A percentile compares a stretch with the other conserved stretches of the same genome.
Conservation (phyloP, 2,329 filamentous ascomycete genomes). For the Sphaerostilbella broomeana region DNA sequence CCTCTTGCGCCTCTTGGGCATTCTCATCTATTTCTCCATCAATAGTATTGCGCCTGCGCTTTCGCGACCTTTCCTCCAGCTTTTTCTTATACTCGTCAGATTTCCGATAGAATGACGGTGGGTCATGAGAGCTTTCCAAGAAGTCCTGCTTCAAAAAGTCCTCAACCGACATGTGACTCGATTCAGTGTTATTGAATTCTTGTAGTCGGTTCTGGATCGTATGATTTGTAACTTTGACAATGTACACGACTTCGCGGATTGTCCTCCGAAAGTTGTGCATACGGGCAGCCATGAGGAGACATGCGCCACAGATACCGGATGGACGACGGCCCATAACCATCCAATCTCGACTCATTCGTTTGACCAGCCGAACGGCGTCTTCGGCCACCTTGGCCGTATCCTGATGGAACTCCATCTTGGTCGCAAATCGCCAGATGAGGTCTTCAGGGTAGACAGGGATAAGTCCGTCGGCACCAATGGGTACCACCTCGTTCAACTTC, state of each 20-base stretch:
- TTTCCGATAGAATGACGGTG: constrained; percentile 72
- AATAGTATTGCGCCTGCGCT: constrained; percentile 37
- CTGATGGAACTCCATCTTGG: constrained; percentile 82
- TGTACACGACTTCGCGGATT: constrained; percentile 91
- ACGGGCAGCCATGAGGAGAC: constrained; percentile 85
- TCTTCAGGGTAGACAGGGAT: constrained; percentile 78
- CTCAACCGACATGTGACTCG: constrained; percentile 77
- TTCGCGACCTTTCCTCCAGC: constrained; percentile 41
- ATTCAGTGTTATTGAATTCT: constrained; percentile 84
- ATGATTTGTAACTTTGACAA: constrained; percentile 91
- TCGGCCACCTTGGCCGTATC: constrained; percentile 77
- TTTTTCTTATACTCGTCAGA: constrained; percentile 52
- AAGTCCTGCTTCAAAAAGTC: constrained; percentile 71
- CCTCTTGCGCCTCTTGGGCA: neutral
- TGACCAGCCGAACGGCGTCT: constrained; percentile 80
- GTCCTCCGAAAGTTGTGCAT: constrained; percentile 98
- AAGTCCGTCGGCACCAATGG: constrained; percentile 58
- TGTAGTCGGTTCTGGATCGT: constrained; percentile 88
- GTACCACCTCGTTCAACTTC: constrained; percentile 64
- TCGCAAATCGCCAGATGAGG: constrained; percentile 84
- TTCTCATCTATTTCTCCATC: constrained; percentile 18
- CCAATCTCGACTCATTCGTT: constrained; percentile 95
- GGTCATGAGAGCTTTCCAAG: constrained; percentile 68
- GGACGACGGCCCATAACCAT: constrained; percentile 92
- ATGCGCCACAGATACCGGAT: constrained; percentile 89